Conservation (phyloP, 2,329 filamentous ascomycete genomes). For the Achaetomium macrosporum region DNA sequence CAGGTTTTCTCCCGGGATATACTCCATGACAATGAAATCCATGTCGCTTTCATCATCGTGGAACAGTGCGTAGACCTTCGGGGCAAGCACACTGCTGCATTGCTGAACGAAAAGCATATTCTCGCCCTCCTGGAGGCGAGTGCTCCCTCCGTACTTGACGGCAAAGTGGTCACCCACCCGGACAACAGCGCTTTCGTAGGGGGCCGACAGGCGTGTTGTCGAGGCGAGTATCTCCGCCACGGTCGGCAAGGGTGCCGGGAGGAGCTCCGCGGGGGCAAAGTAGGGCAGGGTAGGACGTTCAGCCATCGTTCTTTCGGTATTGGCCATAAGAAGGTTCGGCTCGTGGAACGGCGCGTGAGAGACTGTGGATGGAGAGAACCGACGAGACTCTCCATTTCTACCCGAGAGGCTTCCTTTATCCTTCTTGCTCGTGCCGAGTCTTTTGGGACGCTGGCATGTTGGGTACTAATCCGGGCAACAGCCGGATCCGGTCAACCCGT, state of each 20-base stretch:
- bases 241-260: neutral
- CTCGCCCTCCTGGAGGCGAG: neutral
- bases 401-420: too few species aligned
- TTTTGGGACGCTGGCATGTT: too few species aligned
- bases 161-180: neutral
- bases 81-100: neutral
- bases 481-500: too few species aligned
- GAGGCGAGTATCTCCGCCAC: slow-evolving; percentile 5
- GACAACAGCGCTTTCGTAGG: neutral
- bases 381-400: too few species aligned
- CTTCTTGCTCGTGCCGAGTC: too few species aligned
- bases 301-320: neutral
- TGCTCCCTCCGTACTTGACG: neutral
- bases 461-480: too few species aligned
- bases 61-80: slow-evolving; percentile 2
- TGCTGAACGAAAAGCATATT: slow-evolving; percentile 1
- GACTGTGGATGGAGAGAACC: too few species aligned
- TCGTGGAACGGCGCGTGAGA: too few species aligned
- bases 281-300: neutral
- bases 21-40: slow-evolving; percentile 5
- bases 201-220: neutral
- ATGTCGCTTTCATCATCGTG: neutral
- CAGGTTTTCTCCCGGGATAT: neutral
- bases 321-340: too few species aligned
- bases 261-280: neutral